Evolutionary conservation across 179 eudicot species (phyloP), one percentile per base, ranked within the genome.

Genomic region (Patellifolia procumbens): DNA sequence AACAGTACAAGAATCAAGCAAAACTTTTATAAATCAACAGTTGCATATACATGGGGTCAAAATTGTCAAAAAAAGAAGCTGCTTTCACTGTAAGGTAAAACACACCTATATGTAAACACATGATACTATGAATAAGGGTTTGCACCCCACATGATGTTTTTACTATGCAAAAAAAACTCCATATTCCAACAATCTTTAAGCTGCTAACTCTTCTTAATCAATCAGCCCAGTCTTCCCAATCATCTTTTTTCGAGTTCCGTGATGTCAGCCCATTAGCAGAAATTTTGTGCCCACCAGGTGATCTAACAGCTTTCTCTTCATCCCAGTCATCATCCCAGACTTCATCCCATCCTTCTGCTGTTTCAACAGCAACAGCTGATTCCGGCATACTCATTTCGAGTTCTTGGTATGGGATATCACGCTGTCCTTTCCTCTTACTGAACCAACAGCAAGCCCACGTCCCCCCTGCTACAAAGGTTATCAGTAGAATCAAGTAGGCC

Each of bases 271-370:
- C 97, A 77, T 87, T 93, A 16, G 96, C 89, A 4, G 98, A 92
- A 59, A 92, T 77, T 68, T 78, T 89, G 29, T 53, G 84, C 8
- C 81, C 89, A 66, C 87, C 86, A 2, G 96, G 89, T 42, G 97
- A 84, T 85, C 73, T 87, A 67, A 89, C 92, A 6, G 91, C 90
- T 68, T 80, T 86, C 31, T 89, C 94, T 68, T 91, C 97, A 32
- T 91, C 98, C 98, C 97, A 94, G 49, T 89, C 98, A 70, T 92
- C 94, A 61, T 94, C 98, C 98, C 98, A 94, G 16, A 81, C 94
- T 55, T 89, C 87, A 75, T 94, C 97, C 98, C 98, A 94, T n/a
- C 97, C 98, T 55, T 94, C 90, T 6, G 88, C 89, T 70, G 86
- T 43, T 58, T 87, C 94, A 63, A 78, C 86, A 34, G 73, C 78